A percentile compares a stretch with the other conserved stretches of the same genome.
Evolutionary conservation across 2,329 filamentous ascomycete species (phyloP).

Genomic region (Botryotinia globosa): DNA sequence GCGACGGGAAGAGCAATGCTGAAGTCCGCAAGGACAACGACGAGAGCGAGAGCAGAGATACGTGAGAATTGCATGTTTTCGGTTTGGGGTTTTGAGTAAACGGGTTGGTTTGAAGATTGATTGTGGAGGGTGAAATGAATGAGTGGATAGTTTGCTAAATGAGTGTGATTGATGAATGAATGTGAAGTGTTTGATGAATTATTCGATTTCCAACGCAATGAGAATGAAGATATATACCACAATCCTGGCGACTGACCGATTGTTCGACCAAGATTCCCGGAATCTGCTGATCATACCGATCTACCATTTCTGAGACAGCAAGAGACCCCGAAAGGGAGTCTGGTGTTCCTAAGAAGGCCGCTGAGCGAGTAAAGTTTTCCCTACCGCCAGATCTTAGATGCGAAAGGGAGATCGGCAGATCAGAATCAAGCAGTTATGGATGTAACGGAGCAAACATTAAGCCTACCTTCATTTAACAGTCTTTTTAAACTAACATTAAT

Average conservation of each 20-base stretch:
- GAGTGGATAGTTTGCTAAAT: neutral
- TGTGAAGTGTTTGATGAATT: neutral
- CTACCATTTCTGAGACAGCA: neutral
- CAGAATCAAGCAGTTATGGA: neutral
- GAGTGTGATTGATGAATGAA: neutral
- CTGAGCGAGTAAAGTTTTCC: neutral
- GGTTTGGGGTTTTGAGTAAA: neutral
- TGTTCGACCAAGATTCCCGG: neutral
- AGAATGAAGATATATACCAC: neutral
- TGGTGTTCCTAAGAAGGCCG: neutral
- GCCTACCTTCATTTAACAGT: neutral
- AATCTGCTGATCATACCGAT: neutral
- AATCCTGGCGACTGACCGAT: neutral
- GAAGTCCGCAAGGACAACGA: neutral
- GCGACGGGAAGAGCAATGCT: neutral
- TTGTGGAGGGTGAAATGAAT: neutral
- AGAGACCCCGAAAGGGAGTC: neutral
- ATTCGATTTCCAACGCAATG: neutral
- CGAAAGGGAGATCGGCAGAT: neutral
- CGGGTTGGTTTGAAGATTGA: neutral
- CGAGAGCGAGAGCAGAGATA: neutral
- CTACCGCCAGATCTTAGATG: neutral
- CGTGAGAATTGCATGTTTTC: slow-evolving; percentile 8
- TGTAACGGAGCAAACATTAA: neutral
- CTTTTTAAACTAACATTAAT: neutral